Evolutionary conservation across 78 protist species (phyloP), one percentile per base, ranked within the genome.

Genomic region (Isochrysis galbana): DNA sequence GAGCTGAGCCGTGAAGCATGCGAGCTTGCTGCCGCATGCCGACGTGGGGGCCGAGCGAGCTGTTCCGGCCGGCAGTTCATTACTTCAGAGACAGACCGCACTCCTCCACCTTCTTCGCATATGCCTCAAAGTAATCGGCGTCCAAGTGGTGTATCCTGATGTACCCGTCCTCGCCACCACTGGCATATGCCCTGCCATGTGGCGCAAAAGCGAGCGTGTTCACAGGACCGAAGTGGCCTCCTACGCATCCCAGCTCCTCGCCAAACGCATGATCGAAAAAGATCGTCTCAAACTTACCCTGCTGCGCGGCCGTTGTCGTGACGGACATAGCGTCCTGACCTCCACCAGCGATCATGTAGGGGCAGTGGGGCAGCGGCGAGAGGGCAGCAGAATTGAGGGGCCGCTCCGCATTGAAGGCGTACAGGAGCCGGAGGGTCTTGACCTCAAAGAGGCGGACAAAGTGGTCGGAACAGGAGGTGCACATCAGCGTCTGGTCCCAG

Each of bases 301-400:
- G 70, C 42, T 91, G 91, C 38, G 77, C 78, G 19, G 88, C 4
- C 7, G 98, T 87, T 39, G 97, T 95, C 17, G 99, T 98, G 51
- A 98, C 99, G 26, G 91, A 69, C 70, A 70, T 93, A 14, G 99
- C 98, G 4, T 95, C 96, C 87, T 95, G 97, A 67, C 99, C 99
- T 86, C 99, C 99, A 4, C 98, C 99, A 19, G 96, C 51, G 23
- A 97, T 69, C 11, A 97, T 23, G 36, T 89, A 70, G 69, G 84
- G 47, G 80, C 91, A 44, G 78, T 70, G 83, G 55, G 80, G 87
- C 14, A 94, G 36, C 41, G 98, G 98, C 23, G 97, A 94, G 91
- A 98, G 94, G 91, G 93, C 93, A 32, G 97, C 98, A 1, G 97
- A 87, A 95, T 98, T 98, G 84, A 98, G 94, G 46, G 97, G 97